Base-by-base conservation (phyloP, 1,284 basidiomycete species). In the Cutaneotrichosporon sp. region DNA sequence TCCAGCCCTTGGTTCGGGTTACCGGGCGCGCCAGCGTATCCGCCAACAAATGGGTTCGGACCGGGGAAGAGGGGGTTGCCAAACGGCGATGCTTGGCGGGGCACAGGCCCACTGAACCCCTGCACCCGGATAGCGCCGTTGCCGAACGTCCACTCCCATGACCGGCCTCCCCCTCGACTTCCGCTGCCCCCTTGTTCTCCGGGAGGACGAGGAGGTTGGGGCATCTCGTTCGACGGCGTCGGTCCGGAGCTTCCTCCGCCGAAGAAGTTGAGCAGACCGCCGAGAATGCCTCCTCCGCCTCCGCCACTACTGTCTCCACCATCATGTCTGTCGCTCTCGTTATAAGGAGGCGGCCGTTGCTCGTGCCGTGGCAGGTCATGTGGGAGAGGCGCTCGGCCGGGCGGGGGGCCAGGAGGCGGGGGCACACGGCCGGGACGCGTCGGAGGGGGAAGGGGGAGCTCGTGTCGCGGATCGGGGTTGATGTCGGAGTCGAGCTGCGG, bases 381-480 rank as follows among this genome's bases (percentile, higher is more conserved):
- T n/a, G n/a, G n/a, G n/a, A n/a, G n/a, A n/a, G n/a, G n/a, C n/a
- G 22, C 11, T 16, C 11, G 46, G 34, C 42, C 39, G 11, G 45
- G 46, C 8, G 49, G 16, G 47, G 24, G 29, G 32, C 35, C 19
- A 14, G 46, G 37, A n/a, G 41, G 32, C 14, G 44, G 31, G 4
- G 50, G 31, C 3, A 22, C 42, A 19, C 37, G 31, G 27, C 54
- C 49, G 2, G 68, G 68, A 2, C 67, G 59, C 19, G 59, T 53
- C 10, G 64, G 67, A 6, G 68, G 66, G n/a, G 64, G 60, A 6
- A 59, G 65, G 16, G 70, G 67, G 2, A 71, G 65, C 24, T 72
- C 70, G 51, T 64, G 60, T 35, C 52, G 59, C 7, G 70, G 70
- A 44, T 71, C 70, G 19, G 70, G 69, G 51, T 73, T 73, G 44